These are phyloP conservation scores for Sutorius australiensis DNA, from an alignment of 768 basidiomycete species.

Conservation along the genomic window DNA sequence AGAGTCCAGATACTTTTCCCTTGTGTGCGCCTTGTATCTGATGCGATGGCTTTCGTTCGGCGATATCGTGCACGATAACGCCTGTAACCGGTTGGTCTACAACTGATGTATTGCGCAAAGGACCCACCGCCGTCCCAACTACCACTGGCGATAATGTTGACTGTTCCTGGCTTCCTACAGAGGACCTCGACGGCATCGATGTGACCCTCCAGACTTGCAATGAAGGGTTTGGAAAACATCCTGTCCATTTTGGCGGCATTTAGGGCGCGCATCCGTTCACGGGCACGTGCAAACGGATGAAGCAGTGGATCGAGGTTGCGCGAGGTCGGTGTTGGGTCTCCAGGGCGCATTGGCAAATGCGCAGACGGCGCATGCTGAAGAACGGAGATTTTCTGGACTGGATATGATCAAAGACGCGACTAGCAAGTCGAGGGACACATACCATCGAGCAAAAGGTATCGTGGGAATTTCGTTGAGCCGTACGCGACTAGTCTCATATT, in stretches of 20 bases:
- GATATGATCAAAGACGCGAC: constrained; percentile 2
- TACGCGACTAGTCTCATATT: not conserved
- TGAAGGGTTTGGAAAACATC: constrained; percentile 97
- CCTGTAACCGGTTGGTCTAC: constrained; percentile 40
- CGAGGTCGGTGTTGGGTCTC: constrained; percentile 83
- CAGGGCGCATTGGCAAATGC: constrained; percentile 70
- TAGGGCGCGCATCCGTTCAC: constrained; percentile 90
- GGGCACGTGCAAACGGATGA: constrained; percentile 89
- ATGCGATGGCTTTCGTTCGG: constrained; percentile 49
- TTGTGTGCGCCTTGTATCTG: constrained; percentile 73
- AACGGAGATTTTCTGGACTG: constrained; percentile 73
- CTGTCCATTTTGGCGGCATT: constrained; percentile 96
- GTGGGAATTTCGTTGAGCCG: constrained; percentile 3
- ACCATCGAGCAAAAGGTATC: constrained; percentile 14
- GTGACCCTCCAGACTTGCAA: constrained; percentile 88
- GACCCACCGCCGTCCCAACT: constrained; percentile 92
- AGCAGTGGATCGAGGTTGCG: constrained; percentile 93
- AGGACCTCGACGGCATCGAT: constrained; percentile 91
- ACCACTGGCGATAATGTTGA: constrained; percentile 82
- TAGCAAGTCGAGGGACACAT: not conserved
- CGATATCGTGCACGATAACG: constrained; percentile 80
- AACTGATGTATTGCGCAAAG: not conserved
- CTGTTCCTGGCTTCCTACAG: constrained; percentile 63
- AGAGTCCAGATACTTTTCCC: constrained; percentile 80
- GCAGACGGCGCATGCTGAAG: constrained; percentile 76